phyloP scores from a whole-genome alignment of 2,329 filamentous ascomycete genomes.

The Phialocephala sp. region DNA sequence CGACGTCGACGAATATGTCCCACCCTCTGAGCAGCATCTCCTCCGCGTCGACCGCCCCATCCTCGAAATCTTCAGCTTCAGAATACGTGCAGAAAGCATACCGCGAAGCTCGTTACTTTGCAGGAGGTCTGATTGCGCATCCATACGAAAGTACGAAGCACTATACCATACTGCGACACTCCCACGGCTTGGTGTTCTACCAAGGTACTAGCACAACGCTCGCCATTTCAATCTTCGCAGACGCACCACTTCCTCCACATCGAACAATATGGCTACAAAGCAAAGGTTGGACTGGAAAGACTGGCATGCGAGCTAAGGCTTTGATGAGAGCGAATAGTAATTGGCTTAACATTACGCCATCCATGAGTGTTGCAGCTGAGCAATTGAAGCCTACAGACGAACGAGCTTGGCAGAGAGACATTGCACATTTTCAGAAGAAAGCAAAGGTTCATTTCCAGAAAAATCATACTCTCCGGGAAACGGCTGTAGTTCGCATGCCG shows the following conservation, averaged over 20 bases:
- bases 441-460: conserved; percentile 48
- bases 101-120: conserved; percentile 66
- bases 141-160: conserved; percentile 70
- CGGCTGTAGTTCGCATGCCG: conserved; percentile 68
- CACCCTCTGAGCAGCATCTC: conserved; percentile 11
- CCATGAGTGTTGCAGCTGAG: conserved; percentile 50
- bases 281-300: conserved; percentile 70
- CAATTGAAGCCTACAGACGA: conserved; percentile 64
- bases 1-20: not conserved
- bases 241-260: conserved; percentile 59
- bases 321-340: conserved; percentile 61
- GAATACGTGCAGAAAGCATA: conserved; percentile 39
- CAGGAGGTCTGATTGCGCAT: conserved; percentile 66
- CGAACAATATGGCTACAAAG: conserved; percentile 71
- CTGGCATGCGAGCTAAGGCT: conserved; percentile 70
- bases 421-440: conserved; percentile 66
- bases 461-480: conserved; percentile 63
- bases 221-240: conserved; percentile 67
- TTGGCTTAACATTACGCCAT: conserved; percentile 74
- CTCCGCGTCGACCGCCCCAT: conserved; percentile 3
- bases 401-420: conserved; percentile 70
- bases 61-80: conserved; percentile 22
- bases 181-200: conserved; percentile 68
- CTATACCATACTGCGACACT: conserved; percentile 71
- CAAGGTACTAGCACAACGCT: conserved; percentile 68